Conservation (phyloP, 2,329 filamentous ascomycete genomes). For the Trichoderma semiorbis region DNA sequence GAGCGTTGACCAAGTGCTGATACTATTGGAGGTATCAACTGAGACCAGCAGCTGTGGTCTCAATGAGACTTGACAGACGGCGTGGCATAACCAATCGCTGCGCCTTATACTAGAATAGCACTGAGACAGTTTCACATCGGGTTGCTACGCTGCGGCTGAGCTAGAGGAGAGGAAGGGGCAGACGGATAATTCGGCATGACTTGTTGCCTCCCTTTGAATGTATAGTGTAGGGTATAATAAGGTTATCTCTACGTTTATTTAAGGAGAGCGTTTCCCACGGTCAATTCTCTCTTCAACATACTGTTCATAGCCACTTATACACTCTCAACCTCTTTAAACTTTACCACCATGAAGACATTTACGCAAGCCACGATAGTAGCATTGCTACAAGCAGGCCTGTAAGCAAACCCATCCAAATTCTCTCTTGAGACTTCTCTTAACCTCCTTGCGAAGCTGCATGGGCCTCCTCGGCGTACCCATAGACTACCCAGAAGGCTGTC, state of each 20-base stretch:
- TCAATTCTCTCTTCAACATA: neutral
- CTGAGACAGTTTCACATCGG: neutral
- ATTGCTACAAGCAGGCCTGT: neutral
- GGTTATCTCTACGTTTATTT: neutral
- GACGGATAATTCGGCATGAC: neutral
- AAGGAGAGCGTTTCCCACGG: neutral
- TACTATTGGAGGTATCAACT: neutral
- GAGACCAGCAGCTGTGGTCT: neutral
- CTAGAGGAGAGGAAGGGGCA: neutral
- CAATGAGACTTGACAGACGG: neutral
- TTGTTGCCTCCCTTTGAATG: neutral
- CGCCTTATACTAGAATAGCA: neutral
- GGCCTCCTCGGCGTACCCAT: neutral
- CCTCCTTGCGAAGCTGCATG: neutral
- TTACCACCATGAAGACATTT: neutral
- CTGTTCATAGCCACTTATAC: neutral
- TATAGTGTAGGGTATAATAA: accelerated
- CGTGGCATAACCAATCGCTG: neutral
- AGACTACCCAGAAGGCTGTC: neutral
- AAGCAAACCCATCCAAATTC: neutral
- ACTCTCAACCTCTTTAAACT: neutral
- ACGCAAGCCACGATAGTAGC: neutral
- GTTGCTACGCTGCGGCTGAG: neutral
- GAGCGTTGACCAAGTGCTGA: neutral
- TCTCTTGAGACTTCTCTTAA: neutral